These are phyloP conservation scores for Phellinidium pouzarii DNA, from an alignment of 1,284 basidiomycete genomes.

Conservation along the genomic window DNA sequence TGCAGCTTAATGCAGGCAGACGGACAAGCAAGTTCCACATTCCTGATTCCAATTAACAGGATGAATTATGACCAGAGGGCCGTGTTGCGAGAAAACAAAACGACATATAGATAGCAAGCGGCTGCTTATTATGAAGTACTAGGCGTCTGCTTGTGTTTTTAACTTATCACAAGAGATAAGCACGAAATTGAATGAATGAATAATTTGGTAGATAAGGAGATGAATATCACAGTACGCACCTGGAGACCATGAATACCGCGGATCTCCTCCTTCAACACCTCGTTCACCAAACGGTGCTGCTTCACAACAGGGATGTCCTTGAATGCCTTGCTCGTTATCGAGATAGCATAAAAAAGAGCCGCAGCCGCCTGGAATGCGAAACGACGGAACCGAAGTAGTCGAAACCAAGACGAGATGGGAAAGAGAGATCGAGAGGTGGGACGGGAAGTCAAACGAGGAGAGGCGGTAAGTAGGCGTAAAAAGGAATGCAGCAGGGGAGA, in stretches of 20 bases:
- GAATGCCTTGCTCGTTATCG: slow-evolving; percentile 80
- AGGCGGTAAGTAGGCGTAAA: not conserved
- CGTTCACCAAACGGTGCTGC: slow-evolving; percentile 90
- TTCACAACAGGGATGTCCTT: slow-evolving; percentile 84
- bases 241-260: slow-evolving; percentile 91
- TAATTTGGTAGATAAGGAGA: not conserved
- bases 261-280: slow-evolving; percentile 86
- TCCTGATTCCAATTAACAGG: too few species aligned
- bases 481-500: not conserved
- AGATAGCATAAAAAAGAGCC: slow-evolving; percentile 95
- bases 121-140: too few species aligned
- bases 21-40: too few species aligned
- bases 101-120: too few species aligned
- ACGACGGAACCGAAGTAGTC: slow-evolving; percentile 3
- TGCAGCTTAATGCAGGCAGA: too few species aligned
- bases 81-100: too few species aligned
- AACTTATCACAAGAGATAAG: not conserved
- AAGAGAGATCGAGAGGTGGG: not conserved
- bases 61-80: too few species aligned
- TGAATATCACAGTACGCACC: slow-evolving; percentile 39
- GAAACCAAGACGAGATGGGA: not conserved
- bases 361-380: slow-evolving; percentile 68
- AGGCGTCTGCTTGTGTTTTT: not conserved
- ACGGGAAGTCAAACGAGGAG: not conserved
- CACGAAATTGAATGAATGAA: too few species aligned